phyloP scores from a whole-genome alignment of 805 yeast genomes.

The Suhomyces pyralidae region DNA sequence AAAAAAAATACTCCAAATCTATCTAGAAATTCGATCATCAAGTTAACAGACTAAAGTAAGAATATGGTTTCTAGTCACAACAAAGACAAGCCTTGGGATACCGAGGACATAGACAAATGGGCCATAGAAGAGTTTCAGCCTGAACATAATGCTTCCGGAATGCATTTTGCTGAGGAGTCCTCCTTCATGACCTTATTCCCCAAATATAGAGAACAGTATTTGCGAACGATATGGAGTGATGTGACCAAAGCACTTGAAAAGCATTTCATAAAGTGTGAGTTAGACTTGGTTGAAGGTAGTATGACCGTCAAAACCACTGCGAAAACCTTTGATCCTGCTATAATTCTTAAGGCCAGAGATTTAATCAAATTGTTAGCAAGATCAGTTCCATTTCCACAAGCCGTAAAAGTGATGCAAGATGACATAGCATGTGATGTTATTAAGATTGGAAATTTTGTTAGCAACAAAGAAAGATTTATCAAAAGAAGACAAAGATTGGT shows the following conservation, averaged over 20 bases:
- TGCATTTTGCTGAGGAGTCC: slow-evolving; percentile 92
- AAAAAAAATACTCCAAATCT: not conserved
- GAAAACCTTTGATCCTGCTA: slow-evolving; percentile 93
- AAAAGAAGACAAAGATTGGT: slow-evolving; percentile 94
- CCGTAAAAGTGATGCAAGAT: slow-evolving; percentile 84
- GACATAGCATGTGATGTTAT: slow-evolving; percentile 95
- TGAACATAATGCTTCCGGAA: slow-evolving; percentile 83
- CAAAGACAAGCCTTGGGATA: slow-evolving; percentile 97
- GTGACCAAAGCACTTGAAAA: slow-evolving; percentile 76
- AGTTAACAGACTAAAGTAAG: not conserved
- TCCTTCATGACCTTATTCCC: slow-evolving; percentile 94
- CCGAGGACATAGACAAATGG: slow-evolving; percentile 94
- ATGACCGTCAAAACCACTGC: slow-evolving; percentile 96
- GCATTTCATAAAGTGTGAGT: slow-evolving; percentile 74
- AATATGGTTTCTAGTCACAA: slow-evolving; percentile 89
- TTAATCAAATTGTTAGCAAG: slow-evolving; percentile 89
- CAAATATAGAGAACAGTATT: slow-evolving; percentile 88
- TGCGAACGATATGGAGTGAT: slow-evolving; percentile 90
- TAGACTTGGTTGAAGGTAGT: slow-evolving; percentile 92
- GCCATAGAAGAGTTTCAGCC: slow-evolving; percentile 80
- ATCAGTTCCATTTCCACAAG: slow-evolving; percentile 96
- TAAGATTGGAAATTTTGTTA: slow-evolving; percentile 85
- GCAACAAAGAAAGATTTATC: slow-evolving; percentile 89
- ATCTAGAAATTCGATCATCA: not conserved
- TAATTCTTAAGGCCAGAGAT: slow-evolving; percentile 91